Base-by-base conservation (phyloP, 306 rosid species). In the Prinsepia uniflora region DNA sequence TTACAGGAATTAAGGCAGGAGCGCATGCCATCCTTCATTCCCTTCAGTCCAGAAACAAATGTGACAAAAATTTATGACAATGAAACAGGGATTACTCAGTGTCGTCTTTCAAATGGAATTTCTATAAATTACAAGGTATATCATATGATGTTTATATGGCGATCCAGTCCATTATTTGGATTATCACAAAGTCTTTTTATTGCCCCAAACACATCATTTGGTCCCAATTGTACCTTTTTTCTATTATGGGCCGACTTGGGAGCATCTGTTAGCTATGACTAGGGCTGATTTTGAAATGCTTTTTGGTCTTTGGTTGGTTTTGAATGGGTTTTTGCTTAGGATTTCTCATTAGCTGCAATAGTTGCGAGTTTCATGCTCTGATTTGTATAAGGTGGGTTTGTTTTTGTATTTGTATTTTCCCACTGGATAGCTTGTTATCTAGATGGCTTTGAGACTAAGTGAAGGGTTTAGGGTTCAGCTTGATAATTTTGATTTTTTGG, bases 61-160 rank as follows among this genome's bases (percentile, higher is more conserved):
- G 80, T 72, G 67, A 83, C 85, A 17, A 87, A 84, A 80, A 77
- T 89, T 80, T 84, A 87, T 81, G 97, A 94, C 55, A 74, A 80
- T 75, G 99, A 91, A 89, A 94, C 97, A 0, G 97, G 99, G 84
- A 91, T 91, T 71, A 83, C 88, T 61, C 90, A 74, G 13, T 79
- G 89, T 42, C 85, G 99, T 66, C 95, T 94, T 77, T 85, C 92
- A 68, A 94, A 94, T 71, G 97, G 97, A 81, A 89, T 94, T 74
- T 85, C 97, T 54, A 84, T 94, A 66, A 94, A 94, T 73, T 94
- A 94, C 65, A 94, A 94, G 99, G 99, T 94, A 73, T 72, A 52
- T n/a, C 34, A 39, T 63, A 18, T 17, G 69, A 72, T 49, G 65
- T 66, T 43, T 74, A 48, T 63, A 18, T 40, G 24, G 46, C 40